Evolutionary conservation across 345 rosid species (phyloP).

Genomic region (Tarenaya hassleriana): DNA sequence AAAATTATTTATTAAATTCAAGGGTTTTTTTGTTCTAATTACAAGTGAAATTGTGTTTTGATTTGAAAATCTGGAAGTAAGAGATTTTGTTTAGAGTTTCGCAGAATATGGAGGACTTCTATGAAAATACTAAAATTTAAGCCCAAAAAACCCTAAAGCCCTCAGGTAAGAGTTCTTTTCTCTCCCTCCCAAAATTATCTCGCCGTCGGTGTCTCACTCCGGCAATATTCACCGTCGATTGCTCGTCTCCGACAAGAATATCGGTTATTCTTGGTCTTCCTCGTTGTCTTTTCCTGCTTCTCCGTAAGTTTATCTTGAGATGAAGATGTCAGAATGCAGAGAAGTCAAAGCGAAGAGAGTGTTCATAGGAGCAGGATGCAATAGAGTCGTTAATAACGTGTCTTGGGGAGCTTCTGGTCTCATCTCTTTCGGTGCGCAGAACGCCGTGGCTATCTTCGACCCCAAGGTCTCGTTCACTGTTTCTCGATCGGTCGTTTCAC

Average conservation of each 20-base stretch:
- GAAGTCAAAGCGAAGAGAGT: slow-evolving; percentile 45
- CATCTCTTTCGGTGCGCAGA: slow-evolving; percentile 79
- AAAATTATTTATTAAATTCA: no score
- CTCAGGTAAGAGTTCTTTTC: no score
- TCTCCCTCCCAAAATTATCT: no score
- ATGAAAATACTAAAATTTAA: no score
- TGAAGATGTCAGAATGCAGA: slow-evolving; percentile 17
- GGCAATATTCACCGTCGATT: no score
- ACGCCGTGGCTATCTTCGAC: slow-evolving; percentile 72
- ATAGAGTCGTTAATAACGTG: slow-evolving; percentile 75
- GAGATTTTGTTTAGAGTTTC: no score
- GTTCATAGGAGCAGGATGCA: slow-evolving; percentile 93
- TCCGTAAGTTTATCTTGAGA: background rate
- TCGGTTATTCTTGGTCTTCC: background rate
- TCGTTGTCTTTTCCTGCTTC: background rate
- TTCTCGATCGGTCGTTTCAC: background rate
- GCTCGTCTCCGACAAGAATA: no score
- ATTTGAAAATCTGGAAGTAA: background rate
- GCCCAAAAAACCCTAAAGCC: no score
- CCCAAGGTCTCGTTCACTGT: slow-evolving; percentile 45
- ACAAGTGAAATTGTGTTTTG: no score
- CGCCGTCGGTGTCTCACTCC: no score
- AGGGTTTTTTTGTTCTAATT: no score
- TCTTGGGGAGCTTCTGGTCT: slow-evolving; percentile 87
- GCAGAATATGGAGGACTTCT: no score